Evolutionary conservation across 441 rosid species (phyloP).

Genomic region (Jatropha multifida): DNA sequence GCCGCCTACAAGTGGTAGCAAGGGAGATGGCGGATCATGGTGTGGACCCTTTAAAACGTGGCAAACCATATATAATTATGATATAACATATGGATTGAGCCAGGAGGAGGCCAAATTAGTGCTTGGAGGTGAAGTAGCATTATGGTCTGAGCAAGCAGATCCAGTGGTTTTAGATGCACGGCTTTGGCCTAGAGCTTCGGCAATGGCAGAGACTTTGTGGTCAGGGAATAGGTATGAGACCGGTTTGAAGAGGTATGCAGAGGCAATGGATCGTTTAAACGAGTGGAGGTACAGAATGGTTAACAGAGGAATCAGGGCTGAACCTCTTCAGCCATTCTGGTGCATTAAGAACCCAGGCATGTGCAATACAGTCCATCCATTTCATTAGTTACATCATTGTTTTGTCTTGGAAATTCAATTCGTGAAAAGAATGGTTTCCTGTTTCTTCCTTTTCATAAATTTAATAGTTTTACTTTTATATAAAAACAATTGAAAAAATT

Average conservation of each 20-base stretch:
- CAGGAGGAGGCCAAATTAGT: slow-evolving; percentile 68
- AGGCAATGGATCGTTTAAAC: slow-evolving; percentile 67
- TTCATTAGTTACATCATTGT: neutral
- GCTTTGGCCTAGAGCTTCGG: slow-evolving; percentile 82
- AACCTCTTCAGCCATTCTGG: slow-evolving; percentile 89
- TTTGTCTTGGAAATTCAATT: neutral
- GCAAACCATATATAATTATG: slow-evolving; percentile 77
- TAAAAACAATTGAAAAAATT: too few species aligned
- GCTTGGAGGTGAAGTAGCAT: slow-evolving; percentile 81
- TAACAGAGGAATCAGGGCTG: slow-evolving; percentile 68
- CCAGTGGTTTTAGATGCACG: slow-evolving; percentile 57
- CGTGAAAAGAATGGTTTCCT: neutral
- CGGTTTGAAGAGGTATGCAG: slow-evolving; percentile 63
- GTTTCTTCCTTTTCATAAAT: neutral
- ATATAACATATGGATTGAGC: slow-evolving; percentile 57
- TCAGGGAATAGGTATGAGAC: slow-evolving; percentile 68
- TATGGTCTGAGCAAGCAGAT: slow-evolving; percentile 94
- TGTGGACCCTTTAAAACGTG: slow-evolving; percentile 88
- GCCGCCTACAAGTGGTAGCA: slow-evolving; percentile 20
- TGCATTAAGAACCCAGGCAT: slow-evolving; percentile 73
- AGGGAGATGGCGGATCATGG: slow-evolving; percentile 57
- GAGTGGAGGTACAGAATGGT: slow-evolving; percentile 89
- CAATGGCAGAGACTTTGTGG: slow-evolving; percentile 81
- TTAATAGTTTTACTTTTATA: neutral
- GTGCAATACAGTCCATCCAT: slow-evolving; percentile 57